Evolutionary conservation across 148 eudicot genomes (phyloP), one percentile per base, ranked within the genome.

Genomic region (Tetragonia tetragonoides): DNA sequence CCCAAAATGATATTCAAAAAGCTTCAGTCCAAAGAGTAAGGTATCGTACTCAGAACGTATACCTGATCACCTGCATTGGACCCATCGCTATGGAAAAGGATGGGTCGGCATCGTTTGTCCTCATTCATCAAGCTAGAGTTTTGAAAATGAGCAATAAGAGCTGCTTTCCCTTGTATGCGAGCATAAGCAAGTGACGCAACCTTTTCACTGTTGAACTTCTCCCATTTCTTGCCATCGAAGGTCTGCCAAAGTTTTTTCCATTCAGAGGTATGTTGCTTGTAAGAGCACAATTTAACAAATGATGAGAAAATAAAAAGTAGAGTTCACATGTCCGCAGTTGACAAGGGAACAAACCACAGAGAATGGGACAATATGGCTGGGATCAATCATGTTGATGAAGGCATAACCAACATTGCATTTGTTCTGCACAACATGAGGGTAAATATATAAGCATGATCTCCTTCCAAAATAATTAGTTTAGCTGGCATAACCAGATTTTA

Each of bases 111-210:
- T 66, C 98, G 85, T 85, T 93, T 93, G 79, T 93, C 98, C 85
- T 93, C 98, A 84, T 93, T 93, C 98, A 93, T 93, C 91, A 93
- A 91, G 88, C 98, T 93, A 64, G 98, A 93, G 77, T 91, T 93
- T 87, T 91, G 98, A 72, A 93, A 93, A 84, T 93, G 98, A 61
- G 93, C 90, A 86, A 91, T 80, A 53, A 93, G 93, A 78, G 98
- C 92, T 75, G 86, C 44, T 81, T 93, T 93, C 71, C 97, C 98
- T 81, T 93, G 97, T 78, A 93, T 93, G 49, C 97, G 94, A 18
- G 90, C 98, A 84, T 91, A 93, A 51, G 97, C 94, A 85, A 91
- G 86, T 51, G 91, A 86, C 15, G 97, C 98, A 57, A 93, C 97
- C 82, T 93, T 93, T 84, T 93, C 97, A 77, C 98, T 93, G 37